Conservation (phyloP, 148 eudicot genomes). For the Selenicereus undatus region DNA sequence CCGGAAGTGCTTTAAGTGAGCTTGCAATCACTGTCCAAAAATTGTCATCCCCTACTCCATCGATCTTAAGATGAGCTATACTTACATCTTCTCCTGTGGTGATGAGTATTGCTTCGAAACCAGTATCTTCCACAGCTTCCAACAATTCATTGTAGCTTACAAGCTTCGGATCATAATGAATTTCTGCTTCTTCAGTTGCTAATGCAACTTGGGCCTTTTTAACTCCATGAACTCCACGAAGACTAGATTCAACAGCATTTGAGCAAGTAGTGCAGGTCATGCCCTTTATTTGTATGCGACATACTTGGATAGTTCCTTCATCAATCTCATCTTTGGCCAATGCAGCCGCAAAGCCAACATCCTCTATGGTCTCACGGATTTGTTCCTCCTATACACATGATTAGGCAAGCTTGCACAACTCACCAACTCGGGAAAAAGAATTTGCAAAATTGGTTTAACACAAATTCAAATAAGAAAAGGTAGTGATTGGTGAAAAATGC, state of each 20-base stretch:
- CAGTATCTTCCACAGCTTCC: slow-evolving; percentile 57
- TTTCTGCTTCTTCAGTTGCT: slow-evolving; percentile 81
- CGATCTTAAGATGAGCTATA: slow-evolving; percentile 60
- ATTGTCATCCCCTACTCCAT: slow-evolving; percentile 42
- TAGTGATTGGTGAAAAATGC: neutral
- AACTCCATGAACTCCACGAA: slow-evolving; percentile 56
- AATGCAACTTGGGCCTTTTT: slow-evolving; percentile 74
- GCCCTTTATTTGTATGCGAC: slow-evolving; percentile 66
- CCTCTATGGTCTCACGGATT: slow-evolving; percentile 53
- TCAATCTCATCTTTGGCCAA: slow-evolving; percentile 46
- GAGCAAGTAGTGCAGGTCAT: slow-evolving; percentile 90
- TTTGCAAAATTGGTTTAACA: neutral
- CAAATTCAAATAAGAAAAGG: neutral
- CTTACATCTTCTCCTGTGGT: slow-evolving; percentile 72
- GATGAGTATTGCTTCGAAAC: slow-evolving; percentile 69
- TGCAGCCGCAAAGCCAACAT: slow-evolving; percentile 59
- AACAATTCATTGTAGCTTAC: slow-evolving; percentile 45
- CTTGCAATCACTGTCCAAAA: slow-evolving; percentile 47
- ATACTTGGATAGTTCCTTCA: slow-evolving; percentile 48
- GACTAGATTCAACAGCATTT: slow-evolving; percentile 58
- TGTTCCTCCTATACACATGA: slow-evolving; percentile 33
- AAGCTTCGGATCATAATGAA: slow-evolving; percentile 63
- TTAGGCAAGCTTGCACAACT: neutral
- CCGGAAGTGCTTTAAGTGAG: slow-evolving; percentile 69
- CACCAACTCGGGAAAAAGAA: neutral